Base-by-base conservation (phyloP, 306 rosid genomes). In the Pyrus communis region DNA sequence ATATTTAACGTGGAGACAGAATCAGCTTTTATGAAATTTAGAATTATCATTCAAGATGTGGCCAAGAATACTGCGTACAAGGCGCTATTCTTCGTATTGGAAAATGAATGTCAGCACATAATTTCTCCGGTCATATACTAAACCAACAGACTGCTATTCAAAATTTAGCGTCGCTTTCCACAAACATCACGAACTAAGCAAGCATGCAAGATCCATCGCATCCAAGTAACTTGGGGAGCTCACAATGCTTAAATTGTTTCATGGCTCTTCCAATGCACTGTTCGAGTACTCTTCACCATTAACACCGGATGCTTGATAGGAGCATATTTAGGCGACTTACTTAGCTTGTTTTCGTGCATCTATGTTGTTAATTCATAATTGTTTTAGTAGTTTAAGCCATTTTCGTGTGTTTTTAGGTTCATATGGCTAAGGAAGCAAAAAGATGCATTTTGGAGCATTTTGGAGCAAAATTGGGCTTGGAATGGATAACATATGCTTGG, bases 221-320 rank as follows among this genome's bases (percentile, higher is more conserved):
- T 67, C 62, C 71, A 49, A 57, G 31, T 52, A 25, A 45, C 51
- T 45, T 45, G 51, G 51, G 51, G 51, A 12, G 19, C n/a, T 70
- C 27, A 43, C 45, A 46, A 45, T 19, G 73, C 71, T 55, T 46
- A 55, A 45, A 58, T 19, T 27, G 71, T 67, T 66, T 92, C 91
- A 89, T 69, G 82, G 89, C 17, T 87, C 92, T 68, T 82, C 89
- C 7, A 63, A 75, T 45, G 87, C 73, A 68, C 97, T 97, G 21
- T 91, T 96, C 2, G 86, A 85, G 86, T 86, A 89, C 80, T 90
- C 96, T 76, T 89, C 97, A 12, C 96, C 89, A 30, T 87, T 84
- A 75, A 79, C 77, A 83, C 80, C 43, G 7, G 93, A 87, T 31
- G 83, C 76, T 85, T n/a, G n/a, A n/a, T n/a, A n/a, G n/a, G n/a